Evolutionary conservation across 2,329 filamentous ascomycete species (phyloP).

Genomic region (Plenodomus lindquistii): DNA sequence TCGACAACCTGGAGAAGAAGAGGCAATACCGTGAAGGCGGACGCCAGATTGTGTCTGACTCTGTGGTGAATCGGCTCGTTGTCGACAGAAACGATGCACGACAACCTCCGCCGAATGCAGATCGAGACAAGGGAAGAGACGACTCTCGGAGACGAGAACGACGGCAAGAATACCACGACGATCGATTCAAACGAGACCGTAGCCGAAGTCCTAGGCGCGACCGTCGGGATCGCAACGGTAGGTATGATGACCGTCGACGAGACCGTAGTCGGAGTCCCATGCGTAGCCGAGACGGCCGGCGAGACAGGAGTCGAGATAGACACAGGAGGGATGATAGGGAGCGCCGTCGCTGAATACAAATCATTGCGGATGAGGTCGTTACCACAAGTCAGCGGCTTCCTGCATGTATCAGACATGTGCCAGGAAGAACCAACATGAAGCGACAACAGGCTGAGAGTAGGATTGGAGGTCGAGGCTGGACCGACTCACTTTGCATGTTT

Average conservation of each 20-base stretch:
- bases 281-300: conserved; percentile 39
- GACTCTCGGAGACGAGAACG: conserved; percentile 38
- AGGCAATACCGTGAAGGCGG: conserved; percentile 68
- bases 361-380: too few species aligned
- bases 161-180: conserved; percentile 42
- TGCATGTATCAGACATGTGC: too few species aligned
- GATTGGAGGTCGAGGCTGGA: too few species aligned
- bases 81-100: conserved; percentile 26
- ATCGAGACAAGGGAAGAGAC: conserved; percentile 45
- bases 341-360: conserved; percentile 23
- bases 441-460: too few species aligned
- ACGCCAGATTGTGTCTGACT: conserved; percentile 36
- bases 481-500: too few species aligned
- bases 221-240: conserved; percentile 33
- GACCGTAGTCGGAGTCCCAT: conserved; percentile 37
- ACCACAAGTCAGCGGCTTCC: too few species aligned
- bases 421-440: too few species aligned
- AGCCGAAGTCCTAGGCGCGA: conserved; percentile 40
- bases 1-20: conserved; percentile 84
- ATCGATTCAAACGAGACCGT: conserved; percentile 44
- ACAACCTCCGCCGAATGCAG: conserved; percentile 11
- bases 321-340: conserved; percentile 47
- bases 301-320: conserved; percentile 46
- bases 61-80: conserved; percentile 38
- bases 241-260: conserved; percentile 30